Base-by-base conservation (phyloP, 495 filamentous ascomycete species). In the Penicillium verhagenii region DNA sequence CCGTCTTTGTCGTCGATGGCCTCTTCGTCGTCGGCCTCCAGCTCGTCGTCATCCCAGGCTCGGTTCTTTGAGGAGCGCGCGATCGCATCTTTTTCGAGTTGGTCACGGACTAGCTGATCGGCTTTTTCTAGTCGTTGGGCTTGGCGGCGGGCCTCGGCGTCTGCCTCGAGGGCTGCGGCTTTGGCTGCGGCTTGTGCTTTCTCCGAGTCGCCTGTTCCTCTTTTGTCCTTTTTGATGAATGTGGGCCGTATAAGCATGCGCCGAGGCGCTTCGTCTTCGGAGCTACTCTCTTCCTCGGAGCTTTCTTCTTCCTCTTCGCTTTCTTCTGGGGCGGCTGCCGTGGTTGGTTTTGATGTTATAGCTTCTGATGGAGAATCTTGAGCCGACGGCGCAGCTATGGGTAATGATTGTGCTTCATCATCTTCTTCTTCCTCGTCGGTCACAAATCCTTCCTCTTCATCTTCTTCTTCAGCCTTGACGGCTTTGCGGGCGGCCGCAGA, bases 41-140 rank as follows among this genome's bases (percentile, higher is more conserved):
- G 79, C 10, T 89, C 84, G 52, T 91, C 88, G 58, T 96, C 90
- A 60, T 96, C 92, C 91, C 91, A 96, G 52, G 87, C 83, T 61
- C 86, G 87, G 66, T 89, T 90, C 2, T 87, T 86, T 0, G 85
- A 79, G 29, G 86, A 86, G 49, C 84, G 85, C 13, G 86, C 90
- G 5, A 87, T 90, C 2, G 88, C 78, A 54, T 88, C 86, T 55
- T 88, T 88, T 46, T 88, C 84, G 45, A 97, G 81, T 64, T 97
- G 90, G 50, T 94, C 91, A 53, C 96, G 90, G 5, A 99, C 84
- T 10, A 97, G 71, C 31, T 81, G 83, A 62, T 95, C 87, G 4
- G 88, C 82, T 48, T 86, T 85, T 43, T 83, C 83, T 65, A 82
- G 85, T 50, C 79, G 81, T 40, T 83, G 76, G 0, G 67, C 67